Percentiles rank a stretch among this genome's conserved stretches.
These are phyloP conservation scores for Neurospora sp. DNA, from an alignment of 495 filamentous ascomycete species.

Conservation along the genomic window DNA sequence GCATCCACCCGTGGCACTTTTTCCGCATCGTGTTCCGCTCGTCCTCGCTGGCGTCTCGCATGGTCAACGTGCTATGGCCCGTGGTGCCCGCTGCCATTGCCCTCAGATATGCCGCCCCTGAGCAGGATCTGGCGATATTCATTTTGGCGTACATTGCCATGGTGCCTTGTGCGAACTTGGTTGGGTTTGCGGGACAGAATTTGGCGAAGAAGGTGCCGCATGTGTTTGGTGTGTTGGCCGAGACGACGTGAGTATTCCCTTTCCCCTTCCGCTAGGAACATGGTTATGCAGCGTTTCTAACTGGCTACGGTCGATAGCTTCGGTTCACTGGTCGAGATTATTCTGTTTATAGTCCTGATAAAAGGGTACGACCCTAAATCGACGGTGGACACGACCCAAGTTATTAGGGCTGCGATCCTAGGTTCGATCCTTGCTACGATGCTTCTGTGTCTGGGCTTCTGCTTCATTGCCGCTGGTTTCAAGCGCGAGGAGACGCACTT, in stretches of 20 bases:
- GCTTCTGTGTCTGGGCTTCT: conserved; percentile 31
- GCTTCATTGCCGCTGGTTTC: conserved; percentile 67
- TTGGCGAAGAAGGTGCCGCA: conserved; percentile 70
- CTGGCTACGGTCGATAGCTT: conserved; percentile 23
- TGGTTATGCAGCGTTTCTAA: background rate
- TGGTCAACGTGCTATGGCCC: conserved; percentile 43
- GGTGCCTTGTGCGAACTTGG: conserved; percentile 78
- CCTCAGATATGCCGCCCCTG: conserved; percentile 25
- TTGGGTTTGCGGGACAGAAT: conserved; percentile 79
- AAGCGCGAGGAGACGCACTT: conserved; percentile 56
- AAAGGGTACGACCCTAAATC: background rate
- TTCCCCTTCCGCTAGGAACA: background rate
- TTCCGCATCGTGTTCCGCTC: conserved; percentile 32
- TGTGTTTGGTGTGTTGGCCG: conserved; percentile 65
- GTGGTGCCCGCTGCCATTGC: conserved; percentile 45
- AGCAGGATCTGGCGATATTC: conserved; percentile 41
- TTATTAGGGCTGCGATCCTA: conserved; percentile 50
- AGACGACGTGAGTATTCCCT: conserved; percentile 47
- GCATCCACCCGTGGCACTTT: conserved; percentile 35
- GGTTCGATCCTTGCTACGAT: conserved; percentile 30
- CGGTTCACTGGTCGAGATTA: conserved; percentile 69
- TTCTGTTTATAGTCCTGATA: conserved; percentile 71
- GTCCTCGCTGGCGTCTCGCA: conserved; percentile 27
- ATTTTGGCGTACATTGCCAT: conserved; percentile 49
- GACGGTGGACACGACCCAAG: conserved; percentile 42